phyloP scores from a whole-genome alignment of 23 red algal genomes.

The Pyropia haitanensis region DNA sequence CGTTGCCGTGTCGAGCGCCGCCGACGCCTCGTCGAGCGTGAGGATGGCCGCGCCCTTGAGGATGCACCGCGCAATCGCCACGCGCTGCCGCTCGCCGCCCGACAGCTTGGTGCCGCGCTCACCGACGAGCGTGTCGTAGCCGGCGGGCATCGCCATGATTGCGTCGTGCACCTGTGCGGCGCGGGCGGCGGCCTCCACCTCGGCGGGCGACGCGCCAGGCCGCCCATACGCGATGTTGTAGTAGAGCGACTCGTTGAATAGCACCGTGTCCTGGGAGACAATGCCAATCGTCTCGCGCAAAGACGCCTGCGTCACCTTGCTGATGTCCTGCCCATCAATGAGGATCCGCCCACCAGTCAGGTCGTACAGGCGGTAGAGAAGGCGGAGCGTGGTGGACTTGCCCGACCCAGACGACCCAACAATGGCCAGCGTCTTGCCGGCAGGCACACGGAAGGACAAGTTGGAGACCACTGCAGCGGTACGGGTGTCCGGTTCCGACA shows the following conservation, averaged over 20 bases:
- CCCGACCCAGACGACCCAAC: slow-evolving; percentile 86
- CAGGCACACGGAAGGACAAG: slow-evolving; percentile 64
- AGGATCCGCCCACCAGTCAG: slow-evolving; percentile 54
- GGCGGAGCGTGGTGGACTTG: slow-evolving; percentile 68
- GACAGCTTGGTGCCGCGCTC: slow-evolving; percentile 75
- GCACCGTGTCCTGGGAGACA: slow-evolving; percentile 71
- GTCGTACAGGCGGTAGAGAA: slow-evolving; percentile 86
- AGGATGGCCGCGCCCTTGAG: slow-evolving; percentile 73
- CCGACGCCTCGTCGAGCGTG: slow-evolving; percentile 77
- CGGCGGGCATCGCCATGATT: slow-evolving; percentile 72
- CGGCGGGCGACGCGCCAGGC: slow-evolving; percentile 48
- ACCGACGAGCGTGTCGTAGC: slow-evolving; percentile 73
- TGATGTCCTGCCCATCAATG: slow-evolving; percentile 93
- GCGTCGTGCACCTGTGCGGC: slow-evolving; percentile 83
- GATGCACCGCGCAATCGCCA: slow-evolving; percentile 83
- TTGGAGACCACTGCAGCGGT: slow-evolving; percentile 19
- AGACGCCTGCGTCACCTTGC: slow-evolving; percentile 40
- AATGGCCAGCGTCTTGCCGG: slow-evolving; percentile 70
- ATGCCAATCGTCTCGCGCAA: slow-evolving; percentile 68
- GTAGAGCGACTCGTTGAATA: slow-evolving; percentile 85
- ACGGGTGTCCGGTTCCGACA: neutral
- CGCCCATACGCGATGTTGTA: slow-evolving; percentile 97
- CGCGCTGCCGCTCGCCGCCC: slow-evolving; percentile 92
- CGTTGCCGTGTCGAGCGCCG: slow-evolving; percentile 83
- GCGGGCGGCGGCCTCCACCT: slow-evolving; percentile 74